Evolutionary conservation across 371 early-diverging fungal genomes (phyloP).

Genomic region (Rhizopus delemar): DNA sequence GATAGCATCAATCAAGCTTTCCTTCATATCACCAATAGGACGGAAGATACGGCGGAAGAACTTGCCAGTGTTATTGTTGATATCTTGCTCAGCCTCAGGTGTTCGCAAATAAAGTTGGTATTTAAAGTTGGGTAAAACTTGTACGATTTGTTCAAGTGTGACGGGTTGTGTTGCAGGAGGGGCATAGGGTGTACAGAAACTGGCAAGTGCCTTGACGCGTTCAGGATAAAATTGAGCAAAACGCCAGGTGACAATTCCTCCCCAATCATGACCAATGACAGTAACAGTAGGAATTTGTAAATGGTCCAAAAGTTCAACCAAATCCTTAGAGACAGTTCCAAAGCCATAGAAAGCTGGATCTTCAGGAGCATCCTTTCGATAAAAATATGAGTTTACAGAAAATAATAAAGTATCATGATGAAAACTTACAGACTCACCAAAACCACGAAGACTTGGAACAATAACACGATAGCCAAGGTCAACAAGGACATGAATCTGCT

Average conservation of each 20-base stretch:
- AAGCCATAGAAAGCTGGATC: slow-evolving; percentile 54
- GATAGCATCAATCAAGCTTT: slow-evolving; percentile 27
- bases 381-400: neutral
- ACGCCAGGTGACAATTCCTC: slow-evolving; percentile 70
- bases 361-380: slow-evolving; percentile 49
- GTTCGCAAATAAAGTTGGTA: slow-evolving; percentile 56
- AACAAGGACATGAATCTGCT: slow-evolving; percentile 69
- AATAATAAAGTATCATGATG: neutral
- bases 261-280: slow-evolving; percentile 79
- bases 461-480: slow-evolving; percentile 72
- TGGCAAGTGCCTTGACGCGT: slow-evolving; percentile 60
- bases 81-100: slow-evolving; percentile 45
- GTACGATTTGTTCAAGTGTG: slow-evolving; percentile 54
- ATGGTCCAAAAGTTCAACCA: slow-evolving; percentile 63
- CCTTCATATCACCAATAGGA: slow-evolving; percentile 21
- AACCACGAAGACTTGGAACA: slow-evolving; percentile 69
- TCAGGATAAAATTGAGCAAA: slow-evolving; percentile 68
- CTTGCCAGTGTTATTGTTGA: slow-evolving; percentile 33
- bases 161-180: slow-evolving; percentile 41
- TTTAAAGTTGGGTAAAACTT: slow-evolving; percentile 54
- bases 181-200: slow-evolving; percentile 67
- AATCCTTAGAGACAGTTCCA: slow-evolving; percentile 55
- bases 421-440: slow-evolving; percentile 63
- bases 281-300: slow-evolving; percentile 61
- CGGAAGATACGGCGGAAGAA: slow-evolving; percentile 41